A percentile compares a stretch with the other conserved stretches of the same genome.
These are phyloP conservation scores for Globisporangium emineosum DNA, from an alignment of 352 stramenopile genomes.

Conservation along the genomic window DNA sequence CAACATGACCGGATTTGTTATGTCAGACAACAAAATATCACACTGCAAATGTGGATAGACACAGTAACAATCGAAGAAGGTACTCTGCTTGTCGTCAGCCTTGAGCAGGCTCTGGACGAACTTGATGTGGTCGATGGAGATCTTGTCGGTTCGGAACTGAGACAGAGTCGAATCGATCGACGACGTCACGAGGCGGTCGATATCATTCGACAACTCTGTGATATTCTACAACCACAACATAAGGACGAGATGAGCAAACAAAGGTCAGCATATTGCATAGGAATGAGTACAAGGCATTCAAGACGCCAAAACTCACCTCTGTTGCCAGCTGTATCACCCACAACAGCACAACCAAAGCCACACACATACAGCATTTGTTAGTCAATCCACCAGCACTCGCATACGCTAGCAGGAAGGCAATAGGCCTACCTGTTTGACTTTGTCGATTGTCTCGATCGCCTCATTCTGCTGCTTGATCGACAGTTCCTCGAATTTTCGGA, in stretches of 20 bases:
- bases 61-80: background rate
- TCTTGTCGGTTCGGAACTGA: conserved; percentile 54
- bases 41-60: too few species aligned
- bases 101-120: conserved; percentile 57
- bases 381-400: background rate
- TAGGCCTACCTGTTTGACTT: conserved; percentile 36
- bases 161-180: conserved; percentile 54
- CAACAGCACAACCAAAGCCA: background rate
- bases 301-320: conserved; percentile 11
- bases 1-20: background rate
- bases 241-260: background rate
- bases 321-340: conserved; percentile 29
- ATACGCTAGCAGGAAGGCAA: background rate
- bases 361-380: background rate
- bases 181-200: conserved; percentile 43
- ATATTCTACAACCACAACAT: conserved; percentile 32
- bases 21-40: too few species aligned
- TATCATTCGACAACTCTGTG: conserved; percentile 42
- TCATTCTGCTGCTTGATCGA: conserved; percentile 44
- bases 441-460: conserved; percentile 46
- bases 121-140: conserved; percentile 44
- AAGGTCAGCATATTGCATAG: too few species aligned
- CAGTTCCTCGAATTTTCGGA: conserved; percentile 41
- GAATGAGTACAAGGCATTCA: background rate
- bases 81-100: conserved; percentile 36